Conservation (phyloP, 1,139 yeast genomes). For the Geotrichum phurueaensis region DNA sequence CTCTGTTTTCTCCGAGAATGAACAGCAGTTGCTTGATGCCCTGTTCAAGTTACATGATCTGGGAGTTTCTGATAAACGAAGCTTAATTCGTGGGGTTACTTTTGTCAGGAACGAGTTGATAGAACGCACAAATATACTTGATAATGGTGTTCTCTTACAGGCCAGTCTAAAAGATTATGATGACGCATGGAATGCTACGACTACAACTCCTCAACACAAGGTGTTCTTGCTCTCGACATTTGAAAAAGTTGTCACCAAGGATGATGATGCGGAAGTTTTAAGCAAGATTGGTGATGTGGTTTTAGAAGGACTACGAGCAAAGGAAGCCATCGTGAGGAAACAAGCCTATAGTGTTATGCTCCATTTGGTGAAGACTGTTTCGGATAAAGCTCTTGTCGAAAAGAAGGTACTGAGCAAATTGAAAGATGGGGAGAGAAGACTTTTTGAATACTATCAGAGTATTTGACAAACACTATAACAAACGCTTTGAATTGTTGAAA, state of each 20-base stretch:
- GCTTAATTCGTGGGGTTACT: constrained; percentile 3
- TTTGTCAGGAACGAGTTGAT: constrained; percentile 7
- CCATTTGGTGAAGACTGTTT: background rate
- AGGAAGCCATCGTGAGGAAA: constrained; percentile 11
- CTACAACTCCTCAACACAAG: constrained; percentile 7
- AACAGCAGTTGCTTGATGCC: background rate
- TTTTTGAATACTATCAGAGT: constrained; percentile 9
- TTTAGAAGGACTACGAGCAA: background rate
- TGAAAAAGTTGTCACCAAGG: background rate
- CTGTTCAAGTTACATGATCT: constrained; percentile 7
- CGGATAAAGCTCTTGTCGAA: background rate
- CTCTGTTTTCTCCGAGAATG: background rate
- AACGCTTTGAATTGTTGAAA: background rate
- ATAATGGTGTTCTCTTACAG: background rate
- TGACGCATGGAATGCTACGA: background rate
- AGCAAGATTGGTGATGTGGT: background rate
- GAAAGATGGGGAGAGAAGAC: constrained; percentile 10
- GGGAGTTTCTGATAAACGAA: constrained; percentile 9
- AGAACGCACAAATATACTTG: background rate
- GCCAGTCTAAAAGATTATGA: background rate
- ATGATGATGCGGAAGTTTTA: background rate
- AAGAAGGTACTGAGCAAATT: background rate
- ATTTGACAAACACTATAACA: background rate
- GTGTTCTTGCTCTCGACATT: constrained; percentile 9
- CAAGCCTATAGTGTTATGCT: constrained; percentile 7